Evolutionary conservation across 1,139 yeast genomes (phyloP), one percentile per base, ranked within the genome.

Genomic region (Candida tetrigidarum): DNA sequence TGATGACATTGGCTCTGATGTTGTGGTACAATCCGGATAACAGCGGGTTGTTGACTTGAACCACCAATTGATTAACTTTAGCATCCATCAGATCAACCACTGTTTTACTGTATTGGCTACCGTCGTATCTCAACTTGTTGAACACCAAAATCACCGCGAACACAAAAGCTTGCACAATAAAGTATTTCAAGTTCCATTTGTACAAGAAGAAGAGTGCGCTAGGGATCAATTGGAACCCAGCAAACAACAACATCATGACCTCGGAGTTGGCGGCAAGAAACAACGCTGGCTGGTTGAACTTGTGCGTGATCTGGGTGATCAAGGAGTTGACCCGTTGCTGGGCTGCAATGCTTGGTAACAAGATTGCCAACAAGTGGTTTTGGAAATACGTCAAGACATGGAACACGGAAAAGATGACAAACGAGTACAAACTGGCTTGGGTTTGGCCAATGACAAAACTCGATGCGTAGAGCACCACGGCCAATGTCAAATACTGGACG

Each of bases 401-500:
- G 67, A 83, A 83, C 3, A 78, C 50, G 1, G 85, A 78, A 60
- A 74, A 83, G n/a, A 82, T 76, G 3, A 72, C 67, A 49, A 79
- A 82, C 23, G 86, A 76, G 55, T 77, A 77, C 37, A 79, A 64
- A 8, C 71, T 62, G n/a, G 75, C 74, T 7, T 64, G 56, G 16
- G 72, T 55, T 15, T 56, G 57, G 1, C 71, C 73, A 41, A 69
- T 55, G 20, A 57, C 51, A 47, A 59, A 63, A 48, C 73, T 64
- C 11, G 66, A 53, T 25, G 60, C 42, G 43, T 62, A 70, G 29
- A 77, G 66, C 15, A 68, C 58, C 6, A 65, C 47, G 0, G 83
- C 80, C 51, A 79, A 63, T 15, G 60, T 38, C 45, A 78, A 63
- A 54, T 79, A 79, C 50, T 78, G 83, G 28, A 76, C 68, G 50